These are phyloP conservation scores for Hericium rajendrae DNA, from an alignment of 768 basidiomycete species.

Conservation along the genomic window DNA sequence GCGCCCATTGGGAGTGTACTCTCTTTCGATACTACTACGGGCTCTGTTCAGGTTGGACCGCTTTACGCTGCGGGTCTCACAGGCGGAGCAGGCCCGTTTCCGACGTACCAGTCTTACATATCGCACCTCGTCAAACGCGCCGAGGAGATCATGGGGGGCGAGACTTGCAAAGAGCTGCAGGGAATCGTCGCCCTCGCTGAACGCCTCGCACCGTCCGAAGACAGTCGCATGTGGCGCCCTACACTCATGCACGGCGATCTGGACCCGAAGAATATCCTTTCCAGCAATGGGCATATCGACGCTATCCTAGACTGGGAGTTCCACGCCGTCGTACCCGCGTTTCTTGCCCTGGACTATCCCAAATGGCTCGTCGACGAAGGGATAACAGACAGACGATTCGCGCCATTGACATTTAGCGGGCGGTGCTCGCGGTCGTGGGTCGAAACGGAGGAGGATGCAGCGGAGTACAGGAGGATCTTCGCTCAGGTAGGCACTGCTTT, in stretches of 20 bases:
- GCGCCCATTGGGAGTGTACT: not conserved
- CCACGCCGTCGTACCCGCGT: not conserved
- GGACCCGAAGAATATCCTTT: not conserved
- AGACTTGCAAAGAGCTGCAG: not conserved
- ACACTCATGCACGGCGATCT: not conserved
- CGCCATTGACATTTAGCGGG: no score
- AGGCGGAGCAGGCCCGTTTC: not conserved
- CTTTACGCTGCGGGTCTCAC: not conserved
- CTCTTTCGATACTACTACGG: not conserved
- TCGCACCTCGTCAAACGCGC: not conserved
- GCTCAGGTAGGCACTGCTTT: not conserved
- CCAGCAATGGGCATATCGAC: not conserved
- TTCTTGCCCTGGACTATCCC: not conserved
- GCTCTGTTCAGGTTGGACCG: not conserved
- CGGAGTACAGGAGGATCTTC: not conserved
- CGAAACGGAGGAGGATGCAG: not conserved
- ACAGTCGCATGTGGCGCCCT: not conserved
- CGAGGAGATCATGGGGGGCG: not conserved
- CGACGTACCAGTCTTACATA: not conserved
- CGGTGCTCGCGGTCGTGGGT: no score
- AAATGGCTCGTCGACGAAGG: not conserved
- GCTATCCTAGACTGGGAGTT: not conserved
- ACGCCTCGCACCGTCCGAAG: not conserved
- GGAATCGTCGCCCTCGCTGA: not conserved
- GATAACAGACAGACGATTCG: not conserved